Evolutionary conservation across 139 green algal genomes (phyloP).

Genomic region (Tetradesmus lagerheimii): DNA sequence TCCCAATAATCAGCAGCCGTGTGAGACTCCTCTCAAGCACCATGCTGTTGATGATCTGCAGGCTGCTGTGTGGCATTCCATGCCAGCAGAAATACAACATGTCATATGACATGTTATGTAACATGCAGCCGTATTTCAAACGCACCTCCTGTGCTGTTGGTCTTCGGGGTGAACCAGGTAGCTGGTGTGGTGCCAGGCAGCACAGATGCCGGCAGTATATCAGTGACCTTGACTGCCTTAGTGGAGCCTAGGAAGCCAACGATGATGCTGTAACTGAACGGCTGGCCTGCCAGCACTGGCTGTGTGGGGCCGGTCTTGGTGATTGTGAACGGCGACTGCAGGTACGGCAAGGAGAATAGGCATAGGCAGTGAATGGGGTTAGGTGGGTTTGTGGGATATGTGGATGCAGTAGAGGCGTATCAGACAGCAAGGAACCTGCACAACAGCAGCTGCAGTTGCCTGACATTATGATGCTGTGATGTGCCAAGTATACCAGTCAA

Average conservation of each 20-base stretch:
- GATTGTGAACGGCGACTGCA: constrained; percentile 1
- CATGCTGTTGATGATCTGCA: too few species aligned
- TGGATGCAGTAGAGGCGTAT: background rate
- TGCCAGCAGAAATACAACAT: too few species aligned
- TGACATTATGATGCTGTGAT: background rate
- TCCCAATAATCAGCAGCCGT: too few species aligned
- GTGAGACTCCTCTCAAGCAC: too few species aligned
- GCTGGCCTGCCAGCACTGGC: background rate
- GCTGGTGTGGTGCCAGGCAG: background rate
- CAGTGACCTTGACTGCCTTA: background rate
- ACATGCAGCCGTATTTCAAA: too few species aligned
- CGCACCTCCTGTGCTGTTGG: background rate
- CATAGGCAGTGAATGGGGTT: background rate
- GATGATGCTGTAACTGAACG: background rate
- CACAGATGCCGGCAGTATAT: background rate
- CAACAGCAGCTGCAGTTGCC: background rate
- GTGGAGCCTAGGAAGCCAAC: background rate
- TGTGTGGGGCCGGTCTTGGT: constrained; percentile 14
- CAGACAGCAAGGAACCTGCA: background rate
- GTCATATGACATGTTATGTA: too few species aligned
- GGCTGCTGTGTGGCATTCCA: too few species aligned
- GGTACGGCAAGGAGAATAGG: background rate
- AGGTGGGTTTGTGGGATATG: background rate
- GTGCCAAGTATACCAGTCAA: too few species aligned
- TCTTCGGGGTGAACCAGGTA: background rate